Conservation (phyloP, 2,329 filamentous ascomycete species). For the Penicillium sp. region DNA sequence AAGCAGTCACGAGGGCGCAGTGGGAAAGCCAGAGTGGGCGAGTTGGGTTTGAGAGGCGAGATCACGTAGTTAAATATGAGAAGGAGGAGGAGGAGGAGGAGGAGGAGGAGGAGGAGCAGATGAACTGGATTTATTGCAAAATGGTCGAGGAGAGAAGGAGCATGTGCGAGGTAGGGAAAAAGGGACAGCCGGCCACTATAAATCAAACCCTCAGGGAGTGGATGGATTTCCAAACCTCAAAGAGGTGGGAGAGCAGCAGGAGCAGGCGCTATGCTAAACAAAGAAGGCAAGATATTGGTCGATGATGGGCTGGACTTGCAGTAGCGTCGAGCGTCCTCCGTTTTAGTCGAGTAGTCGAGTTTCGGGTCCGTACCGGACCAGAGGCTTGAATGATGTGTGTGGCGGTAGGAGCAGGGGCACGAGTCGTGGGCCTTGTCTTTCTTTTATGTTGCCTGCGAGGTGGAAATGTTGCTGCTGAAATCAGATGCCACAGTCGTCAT, state of each 20-base stretch:
- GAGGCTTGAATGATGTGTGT: constrained; percentile 8
- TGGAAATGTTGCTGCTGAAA: not conserved
- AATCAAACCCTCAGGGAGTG: not conserved
- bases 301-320: constrained; percentile 18
- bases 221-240: not conserved
- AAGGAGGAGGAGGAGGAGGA: not conserved
- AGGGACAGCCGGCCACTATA: not conserved
- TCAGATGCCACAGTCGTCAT: not conserved
- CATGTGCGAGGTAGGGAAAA: not conserved
- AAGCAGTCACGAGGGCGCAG: not conserved
- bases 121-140: not conserved
- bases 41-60: not conserved
- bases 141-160: not conserved
- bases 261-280: not conserved
- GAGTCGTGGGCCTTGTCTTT: not conserved
- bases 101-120: not conserved
- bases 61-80: not conserved
- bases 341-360: constrained; percentile 11
- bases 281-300: constrained; percentile 13
- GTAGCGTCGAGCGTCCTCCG: constrained; percentile 14
- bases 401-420: constrained; percentile 1
- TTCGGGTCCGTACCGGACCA: constrained; percentile 9
- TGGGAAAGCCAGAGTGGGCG: not conserved
- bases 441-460: not conserved
- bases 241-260: not conserved